Conservation (phyloP, 805 yeast genomes). For the Cyberlindnera lachancei region DNA sequence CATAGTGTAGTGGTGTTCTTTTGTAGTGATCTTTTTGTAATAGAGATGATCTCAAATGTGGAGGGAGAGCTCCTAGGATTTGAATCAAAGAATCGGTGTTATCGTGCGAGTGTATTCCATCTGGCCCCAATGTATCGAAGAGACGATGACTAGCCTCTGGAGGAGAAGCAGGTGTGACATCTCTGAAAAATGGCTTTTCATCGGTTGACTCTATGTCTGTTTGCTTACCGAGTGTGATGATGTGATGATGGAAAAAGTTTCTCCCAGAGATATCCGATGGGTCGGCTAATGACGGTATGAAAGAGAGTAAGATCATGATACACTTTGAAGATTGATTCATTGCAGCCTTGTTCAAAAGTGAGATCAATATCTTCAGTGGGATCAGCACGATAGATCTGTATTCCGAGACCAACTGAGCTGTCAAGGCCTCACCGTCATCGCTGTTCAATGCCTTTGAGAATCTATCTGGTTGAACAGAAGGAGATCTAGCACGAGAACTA, state of each 20-base stretch:
- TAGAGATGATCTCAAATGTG: conserved; percentile 45
- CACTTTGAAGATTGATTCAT: conserved; percentile 45
- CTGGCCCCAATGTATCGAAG: conserved; percentile 50
- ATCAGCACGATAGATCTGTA: conserved; percentile 40
- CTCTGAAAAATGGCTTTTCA: conserved; percentile 1
- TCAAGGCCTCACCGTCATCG: conserved; percentile 40
- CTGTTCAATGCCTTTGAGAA: conserved; percentile 23
- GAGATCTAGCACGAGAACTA: conserved; percentile 3
- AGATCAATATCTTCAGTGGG: conserved; percentile 48
- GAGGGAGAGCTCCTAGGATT: conserved; percentile 49
- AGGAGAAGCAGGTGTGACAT: conserved; percentile 39
- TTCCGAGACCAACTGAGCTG: conserved; percentile 34
- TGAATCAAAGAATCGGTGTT: conserved; percentile 52
- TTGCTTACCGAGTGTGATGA: conserved; percentile 70
- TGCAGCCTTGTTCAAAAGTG: conserved; percentile 61
- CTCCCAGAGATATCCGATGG: conserved; percentile 71
- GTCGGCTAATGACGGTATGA: conserved; percentile 49
- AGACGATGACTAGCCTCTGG: conserved; percentile 42
- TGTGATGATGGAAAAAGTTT: conserved; percentile 78
- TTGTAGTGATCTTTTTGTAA: conserved; percentile 66
- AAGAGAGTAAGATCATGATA: conserved; percentile 46
- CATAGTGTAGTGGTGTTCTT: conserved; percentile 85
- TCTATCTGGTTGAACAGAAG: conserved; percentile 16
- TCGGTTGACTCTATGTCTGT: conserved; percentile 15
- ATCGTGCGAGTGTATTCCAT: conserved; percentile 53